Percentiles rank a stretch among this genome's conserved stretches.
Conservation (phyloP, 345 rosid genomes). For the Linum tenue region DNA sequence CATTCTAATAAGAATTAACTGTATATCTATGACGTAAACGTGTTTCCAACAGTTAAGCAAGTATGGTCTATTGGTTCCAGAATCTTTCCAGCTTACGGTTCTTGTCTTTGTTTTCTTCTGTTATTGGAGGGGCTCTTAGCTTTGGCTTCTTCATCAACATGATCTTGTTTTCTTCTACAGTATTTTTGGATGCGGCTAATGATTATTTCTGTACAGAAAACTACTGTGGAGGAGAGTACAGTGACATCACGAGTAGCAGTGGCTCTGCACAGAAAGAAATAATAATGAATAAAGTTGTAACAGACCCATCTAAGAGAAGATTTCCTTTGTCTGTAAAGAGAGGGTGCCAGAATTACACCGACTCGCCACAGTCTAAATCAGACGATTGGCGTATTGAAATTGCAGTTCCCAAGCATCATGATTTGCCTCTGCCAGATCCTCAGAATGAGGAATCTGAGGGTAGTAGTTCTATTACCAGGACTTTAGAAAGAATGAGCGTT, state of each 20-base stretch:
- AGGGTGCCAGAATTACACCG: constrained; percentile 33
- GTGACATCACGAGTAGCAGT: constrained; percentile 44
- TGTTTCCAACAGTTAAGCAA: background rate
- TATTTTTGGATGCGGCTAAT: constrained; percentile 9
- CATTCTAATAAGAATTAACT: background rate
- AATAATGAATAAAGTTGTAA: constrained; percentile 31
- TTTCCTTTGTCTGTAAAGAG: constrained; percentile 45
- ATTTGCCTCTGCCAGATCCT: constrained; percentile 28
- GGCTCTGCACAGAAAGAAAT: constrained; percentile 42
- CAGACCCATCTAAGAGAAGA: constrained; percentile 40
- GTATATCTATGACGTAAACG: background rate
- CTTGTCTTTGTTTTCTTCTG: background rate
- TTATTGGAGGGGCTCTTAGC: no score
- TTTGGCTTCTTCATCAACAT: background rate
- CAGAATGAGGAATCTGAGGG: constrained; percentile 77
- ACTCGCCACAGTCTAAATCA: constrained; percentile 36
- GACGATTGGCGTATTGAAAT: constrained; percentile 77
- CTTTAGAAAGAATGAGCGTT: constrained; percentile 36
- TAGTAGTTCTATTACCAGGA: constrained; percentile 65
- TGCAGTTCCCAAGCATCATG: constrained; percentile 44
- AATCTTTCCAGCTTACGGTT: background rate
- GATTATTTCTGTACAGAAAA: constrained; percentile 39
- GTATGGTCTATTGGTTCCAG: background rate
- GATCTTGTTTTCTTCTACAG: background rate
- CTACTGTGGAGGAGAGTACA: constrained; percentile 43